These are phyloP conservation scores for Phanerochaete carnosa DNA, from an alignment of 768 basidiomycete species.

Conservation along the genomic window DNA sequence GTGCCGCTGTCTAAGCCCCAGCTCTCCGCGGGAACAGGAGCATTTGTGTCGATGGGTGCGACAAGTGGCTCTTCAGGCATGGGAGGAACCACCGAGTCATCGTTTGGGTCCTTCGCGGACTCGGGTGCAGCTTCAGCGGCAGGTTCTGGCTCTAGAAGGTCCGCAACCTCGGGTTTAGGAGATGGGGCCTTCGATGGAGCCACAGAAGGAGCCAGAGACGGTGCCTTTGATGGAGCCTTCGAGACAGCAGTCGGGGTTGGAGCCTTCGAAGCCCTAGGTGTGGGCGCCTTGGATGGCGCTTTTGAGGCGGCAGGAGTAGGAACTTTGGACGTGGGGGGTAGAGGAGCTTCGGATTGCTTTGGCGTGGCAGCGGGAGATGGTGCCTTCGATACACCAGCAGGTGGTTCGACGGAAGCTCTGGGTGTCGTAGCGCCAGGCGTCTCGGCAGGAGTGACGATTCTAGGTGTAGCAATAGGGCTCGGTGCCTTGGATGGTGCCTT, in stretches of 20 bases:
- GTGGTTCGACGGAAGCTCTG: background rate
- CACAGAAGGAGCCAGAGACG: conserved; percentile 11
- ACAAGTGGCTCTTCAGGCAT: background rate
- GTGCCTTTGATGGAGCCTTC: conserved; percentile 6
- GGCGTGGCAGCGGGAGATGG: background rate
- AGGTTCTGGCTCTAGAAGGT: conserved; percentile 9
- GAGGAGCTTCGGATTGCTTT: background rate
- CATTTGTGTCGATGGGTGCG: background rate
- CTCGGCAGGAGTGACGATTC: conserved; percentile 2
- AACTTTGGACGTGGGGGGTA: background rate
- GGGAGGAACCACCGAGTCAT: conserved; percentile 6
- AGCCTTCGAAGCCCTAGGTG: background rate
- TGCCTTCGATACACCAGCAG: background rate
- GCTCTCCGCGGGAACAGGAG: background rate
- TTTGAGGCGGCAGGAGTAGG: conserved; percentile 1
- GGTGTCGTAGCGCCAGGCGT: conserved; percentile 5
- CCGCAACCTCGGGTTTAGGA: conserved; percentile 1
- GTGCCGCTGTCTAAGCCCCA: background rate
- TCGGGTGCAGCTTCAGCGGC: background rate
- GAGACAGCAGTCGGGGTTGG: conserved; percentile 11
- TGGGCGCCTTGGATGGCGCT: conserved; percentile 10
- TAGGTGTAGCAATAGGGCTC: conserved; percentile 6
- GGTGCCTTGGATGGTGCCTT: conserved; percentile 11
- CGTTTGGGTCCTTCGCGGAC: background rate
- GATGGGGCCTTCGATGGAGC: conserved; percentile 5